Conservation (phyloP, 2,329 filamentous ascomycete genomes). For the Cercospora zeae-maydis region DNA sequence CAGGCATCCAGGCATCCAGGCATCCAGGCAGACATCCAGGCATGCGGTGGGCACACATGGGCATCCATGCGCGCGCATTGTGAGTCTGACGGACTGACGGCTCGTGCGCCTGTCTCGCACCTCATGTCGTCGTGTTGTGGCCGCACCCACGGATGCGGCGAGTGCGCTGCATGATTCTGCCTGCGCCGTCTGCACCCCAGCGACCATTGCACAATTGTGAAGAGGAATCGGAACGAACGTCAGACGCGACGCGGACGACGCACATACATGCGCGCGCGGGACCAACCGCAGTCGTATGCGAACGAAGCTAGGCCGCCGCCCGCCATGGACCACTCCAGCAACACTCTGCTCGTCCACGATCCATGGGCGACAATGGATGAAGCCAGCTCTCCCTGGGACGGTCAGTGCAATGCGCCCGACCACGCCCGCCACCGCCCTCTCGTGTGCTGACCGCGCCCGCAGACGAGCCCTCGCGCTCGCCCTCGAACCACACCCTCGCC, state of each 20-base stretch:
- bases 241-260: not conserved
- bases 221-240: too few species aligned
- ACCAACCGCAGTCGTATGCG: not conserved
- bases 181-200: not conserved
- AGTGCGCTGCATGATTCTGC: not conserved
- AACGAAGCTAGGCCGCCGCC: not conserved
- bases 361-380: conserved; percentile 34
- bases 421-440: not conserved
- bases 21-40: too few species aligned
- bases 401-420: conserved; percentile 20
- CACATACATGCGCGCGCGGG: not conserved
- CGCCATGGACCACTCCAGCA: conserved; percentile 8
- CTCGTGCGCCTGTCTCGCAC: not conserved
- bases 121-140: not conserved
- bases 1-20: too few species aligned
- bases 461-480: conserved; percentile 49
- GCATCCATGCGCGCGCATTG: conserved; percentile 1
- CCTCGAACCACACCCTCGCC: conserved; percentile 40
- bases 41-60: not conserved
- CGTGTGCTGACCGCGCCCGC: conserved; percentile 8
- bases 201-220: too few species aligned
- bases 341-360: conserved; percentile 10
- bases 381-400: conserved; percentile 35
- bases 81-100: not conserved
- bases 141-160: not conserved